These are phyloP conservation scores for Trypanosoma melophagium DNA, from an alignment of 208 protist species.

Conservation along the genomic window DNA sequence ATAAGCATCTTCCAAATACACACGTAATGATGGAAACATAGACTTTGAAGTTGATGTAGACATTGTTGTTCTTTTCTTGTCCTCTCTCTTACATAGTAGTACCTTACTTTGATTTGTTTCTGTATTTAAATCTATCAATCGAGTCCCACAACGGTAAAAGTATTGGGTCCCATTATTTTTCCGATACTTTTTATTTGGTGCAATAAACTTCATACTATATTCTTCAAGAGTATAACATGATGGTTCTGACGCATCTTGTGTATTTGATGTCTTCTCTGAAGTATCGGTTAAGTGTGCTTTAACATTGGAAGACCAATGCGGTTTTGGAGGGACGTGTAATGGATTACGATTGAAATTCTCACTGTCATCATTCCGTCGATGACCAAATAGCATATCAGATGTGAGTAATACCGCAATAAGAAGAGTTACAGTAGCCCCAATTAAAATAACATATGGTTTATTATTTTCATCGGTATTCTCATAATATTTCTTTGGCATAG, in stretches of 20 bases:
- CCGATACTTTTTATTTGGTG: slow-evolving; percentile 1
- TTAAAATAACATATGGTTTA: not conserved
- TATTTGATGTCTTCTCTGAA: not conserved
- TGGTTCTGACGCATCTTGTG: not conserved
- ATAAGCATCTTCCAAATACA: slow-evolving; percentile 43
- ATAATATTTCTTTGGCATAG: not conserved
- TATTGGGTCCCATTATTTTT: slow-evolving; percentile 1
- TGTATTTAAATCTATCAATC: slow-evolving; percentile 52
- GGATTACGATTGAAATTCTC: not conserved
- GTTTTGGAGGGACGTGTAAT: not conserved
- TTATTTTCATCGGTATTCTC: not conserved
- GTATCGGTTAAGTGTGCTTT: not conserved
- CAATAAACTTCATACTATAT: slow-evolving; percentile 62
- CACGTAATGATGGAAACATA: slow-evolving; percentile 39
- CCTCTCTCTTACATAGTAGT: slow-evolving; percentile 23
- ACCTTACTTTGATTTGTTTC: slow-evolving; percentile 36
- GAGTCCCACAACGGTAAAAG: slow-evolving; percentile 70
- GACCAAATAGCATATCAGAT: not conserved
- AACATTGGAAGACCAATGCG: not conserved
- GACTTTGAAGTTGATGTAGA: not conserved
- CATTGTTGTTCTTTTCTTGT: not conserved
- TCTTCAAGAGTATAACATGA: slow-evolving; percentile 68
- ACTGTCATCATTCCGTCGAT: not conserved
- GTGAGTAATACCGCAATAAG: slow-evolving; percentile 6
- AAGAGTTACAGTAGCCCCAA: slow-evolving; percentile 1